Percentiles rank a stretch among this genome's conserved stretches.
These are phyloP conservation scores for Hypomyces perniciosus DNA, from an alignment of 2,329 filamentous ascomycete genomes.

Conservation along the genomic window DNA sequence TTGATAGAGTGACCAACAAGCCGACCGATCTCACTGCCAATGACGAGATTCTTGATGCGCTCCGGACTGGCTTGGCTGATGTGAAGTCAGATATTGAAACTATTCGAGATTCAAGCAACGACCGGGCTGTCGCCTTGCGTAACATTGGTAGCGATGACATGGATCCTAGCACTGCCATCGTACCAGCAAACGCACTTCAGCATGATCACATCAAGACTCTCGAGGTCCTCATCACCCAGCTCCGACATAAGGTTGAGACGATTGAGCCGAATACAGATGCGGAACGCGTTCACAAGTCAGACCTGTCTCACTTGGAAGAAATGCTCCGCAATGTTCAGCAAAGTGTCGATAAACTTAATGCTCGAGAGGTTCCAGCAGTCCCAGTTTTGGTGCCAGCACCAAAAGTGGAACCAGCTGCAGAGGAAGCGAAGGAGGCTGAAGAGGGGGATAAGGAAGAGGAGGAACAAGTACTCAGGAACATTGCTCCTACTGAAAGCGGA, in stretches of 20 bases:
- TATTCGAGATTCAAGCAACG: slow-evolving; percentile 55
- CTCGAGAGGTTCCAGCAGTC: slow-evolving; percentile 23
- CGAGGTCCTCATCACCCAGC: slow-evolving; percentile 73
- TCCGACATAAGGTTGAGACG: slow-evolving; percentile 74
- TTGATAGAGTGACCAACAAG: slow-evolving; percentile 73
- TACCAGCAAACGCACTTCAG: slow-evolving; percentile 48
- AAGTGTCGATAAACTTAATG: slow-evolving; percentile 40
- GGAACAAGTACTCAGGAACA: slow-evolving; percentile 26
- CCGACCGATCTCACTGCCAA: slow-evolving; percentile 76
- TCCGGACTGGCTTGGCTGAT: slow-evolving; percentile 73
- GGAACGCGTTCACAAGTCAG: slow-evolving; percentile 41
- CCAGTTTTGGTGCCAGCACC: slow-evolving; percentile 4
- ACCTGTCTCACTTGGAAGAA: slow-evolving; percentile 50
- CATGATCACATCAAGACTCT: slow-evolving; percentile 78
- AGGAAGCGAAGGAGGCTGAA: slow-evolving; percentile 6
- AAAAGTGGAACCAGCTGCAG: background rate
- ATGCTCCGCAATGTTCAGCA: slow-evolving; percentile 44
- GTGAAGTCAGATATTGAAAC: slow-evolving; percentile 73
- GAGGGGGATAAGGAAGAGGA: slow-evolving; percentile 14
- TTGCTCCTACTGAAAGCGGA: slow-evolving; percentile 14
- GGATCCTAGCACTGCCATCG: slow-evolving; percentile 19
- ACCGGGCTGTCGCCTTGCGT: slow-evolving; percentile 50
- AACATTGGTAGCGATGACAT: slow-evolving; percentile 16
- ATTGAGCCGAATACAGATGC: slow-evolving; percentile 28
- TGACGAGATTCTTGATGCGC: slow-evolving; percentile 81